Percentiles rank a stretch among this genome's conserved stretches.
These are phyloP conservation scores for Auriscalpium orientale DNA, from an alignment of 768 basidiomycete genomes.

Conservation along the genomic window DNA sequence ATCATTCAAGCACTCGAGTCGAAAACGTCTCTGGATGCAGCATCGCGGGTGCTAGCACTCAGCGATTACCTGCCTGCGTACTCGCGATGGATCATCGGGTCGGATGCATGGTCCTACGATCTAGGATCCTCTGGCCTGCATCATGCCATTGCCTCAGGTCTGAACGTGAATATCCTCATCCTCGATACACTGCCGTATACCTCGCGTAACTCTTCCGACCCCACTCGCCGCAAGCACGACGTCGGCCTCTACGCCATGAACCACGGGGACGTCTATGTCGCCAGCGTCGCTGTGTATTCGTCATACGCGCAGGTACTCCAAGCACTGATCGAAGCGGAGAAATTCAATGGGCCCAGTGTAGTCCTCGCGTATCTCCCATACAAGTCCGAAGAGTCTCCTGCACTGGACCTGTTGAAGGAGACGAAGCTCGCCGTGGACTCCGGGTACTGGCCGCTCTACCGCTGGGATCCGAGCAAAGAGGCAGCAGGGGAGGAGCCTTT, in stretches of 20 bases:
- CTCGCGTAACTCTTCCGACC: slow-evolving; percentile 58
- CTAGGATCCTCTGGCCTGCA: slow-evolving; percentile 93
- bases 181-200: slow-evolving; percentile 91
- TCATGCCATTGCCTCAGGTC: slow-evolving; percentile 84
- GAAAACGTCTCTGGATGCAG: slow-evolving; percentile 32
- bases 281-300: slow-evolving; percentile 91
- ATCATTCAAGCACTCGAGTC: slow-evolving; percentile 46
- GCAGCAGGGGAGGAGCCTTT: slow-evolving; percentile 73
- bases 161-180: slow-evolving; percentile 92
- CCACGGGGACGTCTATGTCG: slow-evolving; percentile 94
- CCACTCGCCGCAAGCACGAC: slow-evolving; percentile 84
- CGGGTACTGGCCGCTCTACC: slow-evolving; percentile 97
- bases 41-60: slow-evolving; percentile 50
- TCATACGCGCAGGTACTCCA: slow-evolving; percentile 94
- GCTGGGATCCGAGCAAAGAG: slow-evolving; percentile 92
- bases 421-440: slow-evolving; percentile 94
- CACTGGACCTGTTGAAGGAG: slow-evolving; percentile 91
- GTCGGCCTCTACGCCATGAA: slow-evolving; percentile 98
- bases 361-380: slow-evolving; percentile 94
- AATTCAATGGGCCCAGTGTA: slow-evolving; percentile 82
- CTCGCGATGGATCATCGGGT: slow-evolving; percentile 96
- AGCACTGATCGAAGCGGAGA: slow-evolving; percentile 84
- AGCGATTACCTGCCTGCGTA: slow-evolving; percentile 54
- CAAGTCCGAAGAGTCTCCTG: slow-evolving; percentile 62
- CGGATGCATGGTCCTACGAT: slow-evolving; percentile 97